A percentile compares a stretch with the other conserved stretches of the same genome.
phyloP scores from a whole-genome alignment of 352 stramenopile genomes.

The Aphanomyces astaci region DNA sequence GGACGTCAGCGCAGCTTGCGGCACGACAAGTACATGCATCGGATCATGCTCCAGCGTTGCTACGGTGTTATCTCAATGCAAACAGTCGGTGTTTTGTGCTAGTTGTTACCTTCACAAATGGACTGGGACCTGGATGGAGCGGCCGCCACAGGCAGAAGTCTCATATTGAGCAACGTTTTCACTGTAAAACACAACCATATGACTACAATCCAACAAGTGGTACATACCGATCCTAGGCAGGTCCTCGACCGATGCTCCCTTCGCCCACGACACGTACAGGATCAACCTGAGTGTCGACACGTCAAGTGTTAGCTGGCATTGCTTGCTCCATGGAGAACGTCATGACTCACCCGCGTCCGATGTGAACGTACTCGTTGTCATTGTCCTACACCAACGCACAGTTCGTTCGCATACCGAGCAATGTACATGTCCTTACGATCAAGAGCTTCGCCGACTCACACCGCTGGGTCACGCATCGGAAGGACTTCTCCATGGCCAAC shows the following conservation, averaged over 20 bases:
- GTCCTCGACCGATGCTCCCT: slow-evolving; percentile 9
- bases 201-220: not conserved
- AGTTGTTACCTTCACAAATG: slow-evolving; percentile 22
- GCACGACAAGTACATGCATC: slow-evolving; percentile 15
- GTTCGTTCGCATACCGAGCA: too few species aligned
- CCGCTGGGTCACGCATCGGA: slow-evolving; percentile 18
- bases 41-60: not conserved
- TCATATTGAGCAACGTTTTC: slow-evolving; percentile 7
- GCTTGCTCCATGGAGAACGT: too few species aligned
- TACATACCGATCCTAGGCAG: slow-evolving; percentile 16
- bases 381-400: slow-evolving; percentile 22
- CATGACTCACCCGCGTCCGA: slow-evolving; percentile 12
- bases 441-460: slow-evolving; percentile 15
- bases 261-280: slow-evolving; percentile 20
- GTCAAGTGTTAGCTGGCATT: too few species aligned
- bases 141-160: not conserved
- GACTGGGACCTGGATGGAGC: not conserved
- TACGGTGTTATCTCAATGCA: not conserved
- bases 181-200: not conserved
- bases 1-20: slow-evolving; percentile 20
- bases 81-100: too few species aligned
- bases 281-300: too few species aligned
- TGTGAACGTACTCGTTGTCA: not conserved
- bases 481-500: too few species aligned
- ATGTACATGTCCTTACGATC: too few species aligned